Evolutionary conservation across 2,329 filamentous ascomycete genomes (phyloP), one percentile per base, ranked within the genome.

Genomic region (Dryadomyces quercivorus): DNA sequence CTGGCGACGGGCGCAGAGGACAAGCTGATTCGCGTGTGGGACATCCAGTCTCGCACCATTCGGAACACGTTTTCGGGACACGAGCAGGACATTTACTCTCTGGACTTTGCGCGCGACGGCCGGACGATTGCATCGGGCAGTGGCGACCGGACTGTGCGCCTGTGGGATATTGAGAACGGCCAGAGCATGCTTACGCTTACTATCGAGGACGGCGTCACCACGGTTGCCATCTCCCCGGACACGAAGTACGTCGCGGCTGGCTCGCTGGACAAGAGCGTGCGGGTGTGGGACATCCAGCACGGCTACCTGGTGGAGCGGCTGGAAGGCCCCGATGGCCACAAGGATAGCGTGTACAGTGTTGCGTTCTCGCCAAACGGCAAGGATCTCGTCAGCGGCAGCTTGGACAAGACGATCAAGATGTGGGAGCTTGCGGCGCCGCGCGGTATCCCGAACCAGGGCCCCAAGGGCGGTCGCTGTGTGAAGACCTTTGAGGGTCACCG

Each of bases 341-440:
- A 95, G 71, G 93, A 98, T 59, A 94, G 88, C 62, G 93, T 97
- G 21, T 97, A 97, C 69, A 92, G 86, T 13, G 93, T 98, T 21
- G 92, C 93, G 0, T 98, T 98, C 70, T 91, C 91, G 15, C 93
- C 93, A 31, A 92, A 87, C 63, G 92, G 92, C 58, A 87, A 90
- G 63, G 88, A 95, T 61, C 83, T 98, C 44, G 92, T 97, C 65
- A 94, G 87, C 63, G 93, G 93, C 59, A 94, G 87, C 77, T 74
- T 97, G 62, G 93, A 98, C 69, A 95, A 95, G 77, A 97, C 92
- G 0, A 97, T 97, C 76, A 95, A 96, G 76, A 95, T 97, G 86
- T 98, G 93, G 91, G 91, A 96, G 74, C 78, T 98, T 51, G 84
- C 80, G 54, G 80, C 86, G 21, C 81, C 85, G 47, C 80, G 86